Percentiles rank a stretch among this genome's conserved stretches.
Evolutionary conservation across 2,329 filamentous ascomycete species (phyloP).

Genomic region (Cryphonectria parasitica): DNA sequence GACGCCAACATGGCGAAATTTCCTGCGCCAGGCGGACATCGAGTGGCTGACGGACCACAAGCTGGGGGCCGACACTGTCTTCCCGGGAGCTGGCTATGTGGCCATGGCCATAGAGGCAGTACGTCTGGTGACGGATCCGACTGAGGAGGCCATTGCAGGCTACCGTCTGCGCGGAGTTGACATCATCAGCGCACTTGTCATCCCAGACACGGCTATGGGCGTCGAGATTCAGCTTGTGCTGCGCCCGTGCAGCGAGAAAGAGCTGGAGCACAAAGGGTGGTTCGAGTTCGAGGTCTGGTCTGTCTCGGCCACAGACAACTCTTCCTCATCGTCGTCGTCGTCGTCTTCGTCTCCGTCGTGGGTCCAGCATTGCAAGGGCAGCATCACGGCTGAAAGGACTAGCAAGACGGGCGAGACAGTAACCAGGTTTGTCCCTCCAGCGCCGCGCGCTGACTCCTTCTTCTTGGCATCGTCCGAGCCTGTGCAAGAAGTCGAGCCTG

Average conservation of each 20-base stretch:
- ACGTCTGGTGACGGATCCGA: constrained; percentile 41
- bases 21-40: neutral
- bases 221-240: constrained; percentile 11
- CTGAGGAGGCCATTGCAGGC: constrained; percentile 25
- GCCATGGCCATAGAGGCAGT: constrained; percentile 31
- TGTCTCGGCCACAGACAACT: neutral
- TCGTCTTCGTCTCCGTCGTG: no score
- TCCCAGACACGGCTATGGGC: neutral
- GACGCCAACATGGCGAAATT: constrained; percentile 41
- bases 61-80: constrained; percentile 28
- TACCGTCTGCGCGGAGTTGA: constrained; percentile 13
- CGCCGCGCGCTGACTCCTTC: neutral
- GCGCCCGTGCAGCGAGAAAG: constrained; percentile 2
- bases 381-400: constrained; percentile 36
- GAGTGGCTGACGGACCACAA: constrained; percentile 30
- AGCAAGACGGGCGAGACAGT: neutral
- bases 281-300: constrained; percentile 17
- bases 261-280: constrained; percentile 4
- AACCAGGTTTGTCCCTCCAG: neutral
- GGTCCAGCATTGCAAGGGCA: constrained; percentile 36
- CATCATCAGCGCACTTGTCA: neutral
- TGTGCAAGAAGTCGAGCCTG: constrained; percentile 15
- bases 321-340: no score
- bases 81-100: constrained; percentile 32
- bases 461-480: neutral